A percentile compares a stretch with the other conserved stretches of the same genome.
Conservation (phyloP, 2,329 filamentous ascomycete species). For the Trichoderma sp. region DNA sequence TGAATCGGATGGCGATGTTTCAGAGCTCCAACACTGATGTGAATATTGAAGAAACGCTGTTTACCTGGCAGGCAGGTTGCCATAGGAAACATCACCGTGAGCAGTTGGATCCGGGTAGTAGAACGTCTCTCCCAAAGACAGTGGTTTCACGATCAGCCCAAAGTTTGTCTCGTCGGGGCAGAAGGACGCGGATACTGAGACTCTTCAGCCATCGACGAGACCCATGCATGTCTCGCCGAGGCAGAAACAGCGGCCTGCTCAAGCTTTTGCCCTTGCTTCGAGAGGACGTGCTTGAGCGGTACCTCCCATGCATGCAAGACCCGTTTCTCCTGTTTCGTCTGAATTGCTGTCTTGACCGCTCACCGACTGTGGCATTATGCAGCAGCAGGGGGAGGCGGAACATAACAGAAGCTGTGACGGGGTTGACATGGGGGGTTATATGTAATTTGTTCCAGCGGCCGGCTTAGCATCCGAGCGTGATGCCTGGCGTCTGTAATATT, state of each 20-base stretch:
- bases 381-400: slow-evolving; percentile 20
- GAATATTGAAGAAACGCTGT: neutral
- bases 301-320: slow-evolving; percentile 4
- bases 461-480: slow-evolving; percentile 23
- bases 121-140: neutral
- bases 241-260: neutral
- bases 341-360: slow-evolving; percentile 12
- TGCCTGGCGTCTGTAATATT: slow-evolving; percentile 19
- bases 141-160: neutral
- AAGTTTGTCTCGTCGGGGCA: neutral
- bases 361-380: slow-evolving; percentile 20
- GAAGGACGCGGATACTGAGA: slow-evolving; percentile 4
- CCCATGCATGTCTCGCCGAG: slow-evolving; percentile 18
- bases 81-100: neutral
- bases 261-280: slow-evolving; percentile 8
- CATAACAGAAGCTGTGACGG: slow-evolving; percentile 1
- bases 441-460: slow-evolving; percentile 1
- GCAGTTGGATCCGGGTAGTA: too few species aligned
- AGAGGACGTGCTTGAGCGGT: neutral
- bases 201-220: slow-evolving; percentile 3
- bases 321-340: slow-evolving; percentile 27
- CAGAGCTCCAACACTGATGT: neutral
- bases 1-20: neutral
- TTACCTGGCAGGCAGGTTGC: neutral
- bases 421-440: neutral